phyloP scores from a whole-genome alignment of 768 basidiomycete genomes.

The Nidularia sp. region DNA sequence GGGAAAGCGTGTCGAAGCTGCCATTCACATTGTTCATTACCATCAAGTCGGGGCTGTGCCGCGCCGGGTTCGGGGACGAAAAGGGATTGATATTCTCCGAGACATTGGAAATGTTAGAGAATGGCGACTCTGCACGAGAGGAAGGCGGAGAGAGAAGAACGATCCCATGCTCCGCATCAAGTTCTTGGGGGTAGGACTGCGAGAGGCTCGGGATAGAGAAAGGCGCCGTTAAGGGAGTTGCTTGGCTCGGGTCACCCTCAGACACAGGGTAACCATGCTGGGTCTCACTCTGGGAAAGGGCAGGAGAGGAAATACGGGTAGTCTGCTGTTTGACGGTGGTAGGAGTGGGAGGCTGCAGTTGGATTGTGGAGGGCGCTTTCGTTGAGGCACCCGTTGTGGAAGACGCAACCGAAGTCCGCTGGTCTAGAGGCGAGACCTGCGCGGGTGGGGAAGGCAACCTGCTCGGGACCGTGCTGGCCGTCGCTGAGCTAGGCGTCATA shows the following conservation, averaged over 20 bases:
- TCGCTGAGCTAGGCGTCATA: slow-evolving; percentile 14
- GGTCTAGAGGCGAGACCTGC: slow-evolving; percentile 9
- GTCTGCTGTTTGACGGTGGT: slow-evolving; percentile 1
- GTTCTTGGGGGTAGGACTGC: slow-evolving; percentile 36
- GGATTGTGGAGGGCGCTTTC: slow-evolving; percentile 10
- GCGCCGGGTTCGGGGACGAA: too few relatives aligned
- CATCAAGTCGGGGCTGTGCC: too few relatives aligned
- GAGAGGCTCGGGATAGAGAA: slow-evolving; percentile 31
- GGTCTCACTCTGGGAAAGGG: slow-evolving; percentile 3
- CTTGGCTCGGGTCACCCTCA: not conserved
- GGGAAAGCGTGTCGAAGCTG: too few relatives aligned
- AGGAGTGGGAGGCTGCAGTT: slow-evolving; percentile 14
- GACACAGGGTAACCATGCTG: slow-evolving; percentile 4
- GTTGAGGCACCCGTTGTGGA: not conserved
- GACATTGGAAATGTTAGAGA: slow-evolving; percentile 3
- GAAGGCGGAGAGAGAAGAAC: slow-evolving; percentile 41
- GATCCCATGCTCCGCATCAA: slow-evolving; percentile 38
- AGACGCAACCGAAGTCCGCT: slow-evolving; percentile 1
- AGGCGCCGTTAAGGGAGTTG: slow-evolving; percentile 10
- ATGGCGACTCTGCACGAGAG: slow-evolving; percentile 36
- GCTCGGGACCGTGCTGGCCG: slow-evolving; percentile 13
- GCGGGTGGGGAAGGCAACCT: slow-evolving; percentile 16
- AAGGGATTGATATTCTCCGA: too few relatives aligned
- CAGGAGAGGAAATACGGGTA: not conserved
- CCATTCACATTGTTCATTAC: too few relatives aligned